Conservation (phyloP, 2,329 filamentous ascomycete genomes). For the Cercospora citrullina region DNA sequence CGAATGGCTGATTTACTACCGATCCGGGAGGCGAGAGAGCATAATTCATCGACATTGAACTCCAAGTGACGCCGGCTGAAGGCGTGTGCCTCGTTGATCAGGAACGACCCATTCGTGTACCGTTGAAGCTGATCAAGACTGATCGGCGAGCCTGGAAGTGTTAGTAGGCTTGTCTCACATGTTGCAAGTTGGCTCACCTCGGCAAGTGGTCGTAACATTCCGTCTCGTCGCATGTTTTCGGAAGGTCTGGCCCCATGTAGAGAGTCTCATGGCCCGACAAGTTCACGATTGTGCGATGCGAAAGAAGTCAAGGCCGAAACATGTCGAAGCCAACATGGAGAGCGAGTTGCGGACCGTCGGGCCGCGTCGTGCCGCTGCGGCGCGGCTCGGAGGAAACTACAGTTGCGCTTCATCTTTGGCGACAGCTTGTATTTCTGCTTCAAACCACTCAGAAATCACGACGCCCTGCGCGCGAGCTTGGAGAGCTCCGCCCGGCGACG, state of each 20-base stretch:
- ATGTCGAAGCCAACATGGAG: no score
- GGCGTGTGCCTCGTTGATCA: slow-evolving; percentile 1
- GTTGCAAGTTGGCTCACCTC: background rate
- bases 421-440: no score
- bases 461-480: no score
- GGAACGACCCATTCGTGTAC: background rate
- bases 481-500: no score
- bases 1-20: slow-evolving; percentile 30
- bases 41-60: slow-evolving; percentile 38
- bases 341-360: no score
- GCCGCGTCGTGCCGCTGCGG: no score
- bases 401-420: no score
- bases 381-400: no score
- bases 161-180: background rate
- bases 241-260: background rate
- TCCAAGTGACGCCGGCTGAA: slow-evolving; percentile 32
- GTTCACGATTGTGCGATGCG: no score
- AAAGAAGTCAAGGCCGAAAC: no score
- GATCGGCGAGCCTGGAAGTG: background rate
- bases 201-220: background rate
- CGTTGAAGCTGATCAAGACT: background rate
- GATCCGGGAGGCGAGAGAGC: slow-evolving; percentile 30
- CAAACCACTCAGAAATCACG: no score
- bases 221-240: background rate
- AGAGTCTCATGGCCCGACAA: background rate